Conservation (phyloP, 805 yeast genomes). For the Saccharomycopsis sp. region DNA sequence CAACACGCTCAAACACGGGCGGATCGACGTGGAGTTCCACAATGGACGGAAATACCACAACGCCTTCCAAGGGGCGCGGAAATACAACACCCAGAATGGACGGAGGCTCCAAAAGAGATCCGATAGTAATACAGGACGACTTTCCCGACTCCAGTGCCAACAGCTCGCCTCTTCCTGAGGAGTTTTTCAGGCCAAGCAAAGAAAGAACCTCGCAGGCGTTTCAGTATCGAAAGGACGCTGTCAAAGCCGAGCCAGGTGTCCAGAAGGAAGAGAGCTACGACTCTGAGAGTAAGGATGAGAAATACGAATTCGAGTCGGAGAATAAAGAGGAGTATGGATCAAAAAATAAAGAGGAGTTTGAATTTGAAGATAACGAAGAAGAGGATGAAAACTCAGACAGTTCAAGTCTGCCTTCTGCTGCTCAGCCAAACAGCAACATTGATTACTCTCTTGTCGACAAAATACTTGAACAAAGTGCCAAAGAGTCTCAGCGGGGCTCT, state of each 20-base stretch:
- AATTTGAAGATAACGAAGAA: no score
- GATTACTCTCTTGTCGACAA: constrained; percentile 5
- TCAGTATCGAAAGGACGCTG: neutral
- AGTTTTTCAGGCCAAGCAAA: neutral
- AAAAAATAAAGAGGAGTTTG: no score
- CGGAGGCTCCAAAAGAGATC: neutral
- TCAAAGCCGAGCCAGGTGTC: neutral
- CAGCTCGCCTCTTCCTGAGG: neutral
- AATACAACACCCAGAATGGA: neutral
- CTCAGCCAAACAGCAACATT: neutral
- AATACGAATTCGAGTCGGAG: constrained; percentile 28
- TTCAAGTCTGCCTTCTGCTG: no score
- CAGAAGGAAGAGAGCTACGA: constrained; percentile 40
- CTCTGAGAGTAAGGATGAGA: constrained; percentile 45
- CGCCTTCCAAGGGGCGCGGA: no score
- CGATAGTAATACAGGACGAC: neutral
- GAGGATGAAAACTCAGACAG: neutral
- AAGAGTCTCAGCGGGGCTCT: neutral
- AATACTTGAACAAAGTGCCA: constrained; percentile 4
- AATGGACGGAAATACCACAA: no score
- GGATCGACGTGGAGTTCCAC: no score
- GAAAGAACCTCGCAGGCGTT: neutral
- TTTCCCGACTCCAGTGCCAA: neutral
- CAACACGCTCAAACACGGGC: no score
- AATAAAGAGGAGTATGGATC: no score